Base-by-base conservation (phyloP, 352 stramenopile species). In the Peronospora destructor region DNA sequence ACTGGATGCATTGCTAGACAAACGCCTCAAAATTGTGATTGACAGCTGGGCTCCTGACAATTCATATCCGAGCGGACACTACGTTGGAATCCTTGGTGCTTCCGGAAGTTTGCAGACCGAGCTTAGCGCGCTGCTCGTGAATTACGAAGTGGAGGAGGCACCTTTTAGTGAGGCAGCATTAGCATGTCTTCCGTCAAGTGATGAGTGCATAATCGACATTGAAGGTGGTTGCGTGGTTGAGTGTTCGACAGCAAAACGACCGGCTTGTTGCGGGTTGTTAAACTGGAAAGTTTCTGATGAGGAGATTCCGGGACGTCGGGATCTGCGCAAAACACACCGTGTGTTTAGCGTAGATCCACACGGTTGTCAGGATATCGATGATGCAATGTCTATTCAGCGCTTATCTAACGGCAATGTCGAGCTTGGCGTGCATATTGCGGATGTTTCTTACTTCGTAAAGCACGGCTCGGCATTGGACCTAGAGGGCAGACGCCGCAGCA, bases 401-500 rank as follows among this genome's bases (percentile, higher is more conserved):
- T 63, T 95, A 26, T 53, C 76, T 2, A 93, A 94, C 41, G 85
- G 84, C 7, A 87, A 90, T 50, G 45, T 94, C 13, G 85, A 98
- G 50, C 73, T 98, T 4, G 96, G 95, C 2, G 95, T 99, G 4
- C 96, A 99, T 58, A 99, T 99, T 66, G 96, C 97, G 0, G 97
- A 99, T 66, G 97, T 99, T 2, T 98, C 95, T 33, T 95, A 99
- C 68, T 99, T 99, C 60, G 96, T 99, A 4, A 58, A 89, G 32
- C 81, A 97, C 43, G 94, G 84, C n/a, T 97, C 84, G 17, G 78
- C 95, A 1, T 85, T 99, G 16, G 97, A 99, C 67, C 68, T 94
- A 17, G 96, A 99, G 72, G 89, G 83, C 1, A 76, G 77, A 14
- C 72, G 59, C 28, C 80, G 83, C n/a, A 76, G 65, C 1, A 99